Percentiles rank a stretch among this genome's conserved stretches.
Evolutionary conservation across 1,284 basidiomycete species (phyloP).

Genomic region (Ustilago bromivora): DNA sequence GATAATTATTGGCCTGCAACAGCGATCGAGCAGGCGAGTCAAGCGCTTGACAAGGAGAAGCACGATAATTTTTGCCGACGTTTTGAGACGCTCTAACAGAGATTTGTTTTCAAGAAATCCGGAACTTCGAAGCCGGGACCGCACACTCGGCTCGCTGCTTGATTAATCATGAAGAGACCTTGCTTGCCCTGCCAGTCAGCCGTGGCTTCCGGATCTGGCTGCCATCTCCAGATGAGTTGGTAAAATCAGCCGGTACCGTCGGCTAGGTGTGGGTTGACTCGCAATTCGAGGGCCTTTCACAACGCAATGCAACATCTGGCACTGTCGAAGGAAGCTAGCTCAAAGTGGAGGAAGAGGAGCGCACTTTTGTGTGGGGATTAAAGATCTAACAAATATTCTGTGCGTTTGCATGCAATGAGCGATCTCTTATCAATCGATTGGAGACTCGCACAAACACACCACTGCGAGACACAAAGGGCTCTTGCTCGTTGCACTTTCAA

Average conservation of each 20-base stretch:
- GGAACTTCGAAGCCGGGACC: not conserved
- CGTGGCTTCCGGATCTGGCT: too few species aligned
- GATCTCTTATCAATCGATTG: slow-evolving; percentile 23
- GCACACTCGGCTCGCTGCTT: not conserved
- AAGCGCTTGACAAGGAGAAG: not conserved
- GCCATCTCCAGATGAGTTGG: too few species aligned
- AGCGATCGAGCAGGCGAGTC: not conserved
- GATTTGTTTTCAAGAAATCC: not conserved
- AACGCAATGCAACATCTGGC: too few species aligned
- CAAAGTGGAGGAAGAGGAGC: slow-evolving; percentile 13
- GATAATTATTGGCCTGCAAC: not conserved
- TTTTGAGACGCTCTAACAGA: not conserved
- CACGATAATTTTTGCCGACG: not conserved
- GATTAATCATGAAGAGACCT: too few species aligned
- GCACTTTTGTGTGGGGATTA: not conserved
- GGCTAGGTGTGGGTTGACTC: not conserved
- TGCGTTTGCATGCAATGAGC: not conserved
- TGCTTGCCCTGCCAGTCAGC: too few species aligned
- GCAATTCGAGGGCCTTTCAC: not conserved
- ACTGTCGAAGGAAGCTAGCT: too few species aligned
- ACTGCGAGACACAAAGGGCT: too few species aligned
- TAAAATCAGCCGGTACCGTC: too few species aligned
- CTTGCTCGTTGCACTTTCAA: too few species aligned
- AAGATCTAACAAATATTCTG: too few species aligned
- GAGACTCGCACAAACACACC: not conserved